Base-by-base conservation (phyloP, 805 yeast species). In the Maudiozyma pseudohumilis region DNA sequence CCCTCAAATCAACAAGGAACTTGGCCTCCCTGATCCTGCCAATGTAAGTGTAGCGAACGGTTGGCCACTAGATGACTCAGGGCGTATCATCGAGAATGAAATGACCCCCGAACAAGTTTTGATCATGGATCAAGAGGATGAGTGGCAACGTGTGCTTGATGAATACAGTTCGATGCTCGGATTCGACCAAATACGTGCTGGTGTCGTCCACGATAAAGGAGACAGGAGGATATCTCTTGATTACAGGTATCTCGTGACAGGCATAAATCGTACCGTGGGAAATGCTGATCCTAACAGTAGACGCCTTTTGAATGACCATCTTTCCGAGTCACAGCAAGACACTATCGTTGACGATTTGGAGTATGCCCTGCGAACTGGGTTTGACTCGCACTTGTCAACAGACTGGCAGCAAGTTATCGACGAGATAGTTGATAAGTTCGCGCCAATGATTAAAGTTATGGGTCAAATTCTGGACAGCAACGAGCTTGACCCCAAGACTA, bases 331-430 rank as follows among this genome's bases (percentile, higher is more conserved):
- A 1, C 31, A 61, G 11, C 66, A 65, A 41, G 44, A 48, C 1
- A 59, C 59, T 2, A 48, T 75, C 11, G 46, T 68, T 3, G 27
- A 39, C 4, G 64, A 61, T 7, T 44, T 75, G 18, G 67, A 57
- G 23, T 15, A 32, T 0, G n/a, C 32, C 12, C 44, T 50, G 8
- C 43, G 67, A 9, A 25, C 43, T 15, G 64, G 61, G 2, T 63
- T 60, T 17, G 56, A 65, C 38, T 71, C 75, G 5, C 55, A 52
- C 28, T 27, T 48, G 6, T 65, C 71, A 10, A 74, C 71, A 0
- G 55, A 77, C 48, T 77, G 85, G 84, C 76, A 70, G 46, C 41
- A 55, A n/a, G 57, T 68, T 3, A 68, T 77, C 0, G 65, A 64
- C 34, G 64, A 58, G 24, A 67, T 76, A n/a, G 66, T 63, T 5